Percentiles rank a stretch among this genome's conserved stretches.
Evolutionary conservation across 2,329 filamentous ascomycete genomes (phyloP).

Genomic region (Monosporascus sp.): DNA sequence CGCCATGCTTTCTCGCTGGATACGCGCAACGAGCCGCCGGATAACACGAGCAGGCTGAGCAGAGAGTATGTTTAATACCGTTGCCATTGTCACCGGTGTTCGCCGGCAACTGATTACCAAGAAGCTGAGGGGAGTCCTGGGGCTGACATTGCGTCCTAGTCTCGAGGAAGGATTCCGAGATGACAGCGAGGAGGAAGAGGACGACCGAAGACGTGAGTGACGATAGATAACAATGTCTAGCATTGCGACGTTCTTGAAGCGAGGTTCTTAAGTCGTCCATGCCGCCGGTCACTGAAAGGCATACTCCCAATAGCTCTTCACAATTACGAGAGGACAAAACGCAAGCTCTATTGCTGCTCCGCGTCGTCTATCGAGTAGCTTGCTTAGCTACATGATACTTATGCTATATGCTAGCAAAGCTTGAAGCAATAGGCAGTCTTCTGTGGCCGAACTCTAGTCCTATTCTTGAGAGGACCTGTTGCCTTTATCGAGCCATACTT

Average conservation of each 20-base stretch:
- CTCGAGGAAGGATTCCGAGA: slow-evolving; percentile 72
- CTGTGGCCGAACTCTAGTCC: too few relatives aligned
- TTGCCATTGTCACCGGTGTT: neutral
- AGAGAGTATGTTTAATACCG: slow-evolving; percentile 53
- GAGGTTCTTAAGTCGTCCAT: neutral
- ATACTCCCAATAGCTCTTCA: neutral
- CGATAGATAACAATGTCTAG: slow-evolving; percentile 10
- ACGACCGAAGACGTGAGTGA: slow-evolving; percentile 11
- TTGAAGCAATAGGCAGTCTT: slow-evolving; percentile 1
- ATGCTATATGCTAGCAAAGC: slow-evolving; percentile 1
- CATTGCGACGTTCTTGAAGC: neutral
- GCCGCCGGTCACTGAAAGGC: neutral
- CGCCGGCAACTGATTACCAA: too few relatives aligned
- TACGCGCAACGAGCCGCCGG: slow-evolving; percentile 31
- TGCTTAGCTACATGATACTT: neutral
- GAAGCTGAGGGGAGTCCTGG: neutral
- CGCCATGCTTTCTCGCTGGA: slow-evolving; percentile 36
- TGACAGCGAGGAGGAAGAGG: slow-evolving; percentile 59
- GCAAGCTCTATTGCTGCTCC: neutral
- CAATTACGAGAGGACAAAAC: too few relatives aligned
- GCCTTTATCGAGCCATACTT: too few relatives aligned
- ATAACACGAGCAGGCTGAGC: slow-evolving; percentile 60
- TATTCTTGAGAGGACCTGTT: too few relatives aligned
- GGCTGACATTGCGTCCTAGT: slow-evolving; percentile 26
- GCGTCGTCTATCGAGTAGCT: neutral